Conservation (phyloP, 2,329 filamentous ascomycete species). For the Exophiala mesophila region DNA sequence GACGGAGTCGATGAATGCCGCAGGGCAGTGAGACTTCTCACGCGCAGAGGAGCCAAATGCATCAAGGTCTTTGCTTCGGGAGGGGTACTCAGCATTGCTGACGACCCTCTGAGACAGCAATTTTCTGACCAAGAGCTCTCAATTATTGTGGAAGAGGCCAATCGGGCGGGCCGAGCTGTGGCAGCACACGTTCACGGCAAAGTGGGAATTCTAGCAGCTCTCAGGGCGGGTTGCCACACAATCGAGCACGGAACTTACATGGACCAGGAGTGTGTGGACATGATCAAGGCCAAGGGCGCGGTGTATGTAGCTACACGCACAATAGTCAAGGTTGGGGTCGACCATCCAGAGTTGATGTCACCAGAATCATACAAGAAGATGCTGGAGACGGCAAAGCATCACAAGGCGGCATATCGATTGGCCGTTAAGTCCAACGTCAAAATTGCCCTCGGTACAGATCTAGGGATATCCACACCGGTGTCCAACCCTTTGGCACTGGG, state of each 20-base stretch:
- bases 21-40: slow-evolving; percentile 39
- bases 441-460: slow-evolving; percentile 48
- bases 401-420: slow-evolving; percentile 37
- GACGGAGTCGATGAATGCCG: slow-evolving; percentile 47
- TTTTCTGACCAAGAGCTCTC: slow-evolving; percentile 43
- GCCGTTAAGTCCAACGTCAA: slow-evolving; percentile 43
- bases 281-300: slow-evolving; percentile 44
- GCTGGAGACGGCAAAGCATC: slow-evolving; percentile 34
- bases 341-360: slow-evolving; percentile 32
- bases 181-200: slow-evolving; percentile 46
- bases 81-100: slow-evolving; percentile 42
- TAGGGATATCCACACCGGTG: slow-evolving; percentile 36
- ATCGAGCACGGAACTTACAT: slow-evolving; percentile 49
- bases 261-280: slow-evolving; percentile 41
- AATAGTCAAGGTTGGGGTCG: slow-evolving; percentile 39
- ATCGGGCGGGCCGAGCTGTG: slow-evolving; percentile 36
- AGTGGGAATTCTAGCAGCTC: slow-evolving; percentile 43
- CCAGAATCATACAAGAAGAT: slow-evolving; percentile 37
- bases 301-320: slow-evolving; percentile 44
- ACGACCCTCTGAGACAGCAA: slow-evolving; percentile 42
- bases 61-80: slow-evolving; percentile 47
- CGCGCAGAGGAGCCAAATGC: slow-evolving; percentile 45
- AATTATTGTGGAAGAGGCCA: slow-evolving; percentile 43
- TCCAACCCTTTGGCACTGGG: slow-evolving; percentile 34
- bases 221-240: slow-evolving; percentile 42